Conservation (phyloP, 306 rosid genomes). For the Cajanus cajan region DNA sequence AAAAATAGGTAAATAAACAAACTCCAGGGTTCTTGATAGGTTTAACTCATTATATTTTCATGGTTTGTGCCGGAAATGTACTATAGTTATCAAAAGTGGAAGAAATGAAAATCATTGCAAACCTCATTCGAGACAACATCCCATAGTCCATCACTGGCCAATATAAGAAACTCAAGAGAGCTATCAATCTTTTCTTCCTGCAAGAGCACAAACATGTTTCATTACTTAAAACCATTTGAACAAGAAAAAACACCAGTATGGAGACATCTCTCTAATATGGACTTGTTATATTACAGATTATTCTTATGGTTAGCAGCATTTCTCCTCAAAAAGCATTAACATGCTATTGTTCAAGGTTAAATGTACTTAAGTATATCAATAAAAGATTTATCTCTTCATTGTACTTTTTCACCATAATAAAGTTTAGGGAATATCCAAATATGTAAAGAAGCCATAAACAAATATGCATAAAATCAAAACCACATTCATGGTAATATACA, state of each 20-base stretch:
- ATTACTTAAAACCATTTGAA: not conserved
- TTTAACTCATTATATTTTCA: not conserved
- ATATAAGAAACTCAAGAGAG: conserved; percentile 93
- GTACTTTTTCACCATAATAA: not conserved
- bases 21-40: not conserved
- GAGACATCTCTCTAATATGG: not conserved
- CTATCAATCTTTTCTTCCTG: conserved; percentile 92
- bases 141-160: conserved; percentile 98
- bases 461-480: not conserved
- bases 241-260: not conserved
- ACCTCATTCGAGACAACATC: conserved; percentile 98
- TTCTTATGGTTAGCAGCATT: not conserved
- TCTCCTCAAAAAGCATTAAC: not conserved
- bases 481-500: not conserved
- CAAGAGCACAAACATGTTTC: conserved; percentile 27
- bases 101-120: conserved; percentile 21
- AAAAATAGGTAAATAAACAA: not conserved
- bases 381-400: not conserved
- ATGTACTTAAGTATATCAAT: not conserved
- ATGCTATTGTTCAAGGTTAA: not conserved
- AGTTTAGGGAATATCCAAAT: not conserved
- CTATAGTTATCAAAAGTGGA: not conserved
- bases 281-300: not conserved
- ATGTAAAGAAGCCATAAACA: not conserved
- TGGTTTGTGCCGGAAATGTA: not conserved